Evolutionary conservation across 2,329 filamentous ascomycete species (phyloP), one percentile per base, ranked within the genome.

Genomic region (Hymenoscyphus fructigenus): DNA sequence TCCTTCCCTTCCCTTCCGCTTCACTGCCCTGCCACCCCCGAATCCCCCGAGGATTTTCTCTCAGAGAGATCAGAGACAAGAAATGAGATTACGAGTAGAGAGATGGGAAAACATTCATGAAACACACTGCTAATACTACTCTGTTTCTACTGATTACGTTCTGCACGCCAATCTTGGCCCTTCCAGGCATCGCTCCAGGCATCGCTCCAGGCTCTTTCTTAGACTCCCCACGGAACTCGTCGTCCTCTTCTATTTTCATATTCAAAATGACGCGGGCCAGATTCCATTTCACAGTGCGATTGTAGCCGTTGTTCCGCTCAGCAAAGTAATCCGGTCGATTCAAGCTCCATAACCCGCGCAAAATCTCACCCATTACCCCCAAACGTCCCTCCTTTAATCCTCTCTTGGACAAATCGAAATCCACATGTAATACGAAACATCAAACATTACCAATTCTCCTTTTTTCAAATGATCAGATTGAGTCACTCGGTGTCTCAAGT

Each of bases 401-500:
- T 53, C 20, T 53, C 20, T 26, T 53, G 12, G 47, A 53, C 47
- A 53, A 53, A 53, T 53, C 20, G 26, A 23, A 26, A 10, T 5
- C 14, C 9, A 26, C 47, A 53, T 20, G 47, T 23, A 53, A 23
- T 53, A 26, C 47, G 47, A 53, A 53, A 23, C 47, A 53, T 9
- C n/a, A 23, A 26, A 3, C 47, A 53, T 53, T 26, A 53, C 47
- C 20, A 53, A 53, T 53, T 14, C 20, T 53, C 47, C 20, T 9
- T 26, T 26, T 38, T 23, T 23, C 47, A 53, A 20, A 53, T 26
- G 20, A 26, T 20, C 47, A 23, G 47, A 53, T 53, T 53, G 47
- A 53, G 47, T 53, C 47, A 53, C 20, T 53, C 47, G 47, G 47
- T 53, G 47, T 53, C 47, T 53, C 15, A 17, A 44, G 14, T 44